phyloP scores from a whole-genome alignment of 108 stramenopile species.

The Phaeodactylum tricornutum region DNA sequence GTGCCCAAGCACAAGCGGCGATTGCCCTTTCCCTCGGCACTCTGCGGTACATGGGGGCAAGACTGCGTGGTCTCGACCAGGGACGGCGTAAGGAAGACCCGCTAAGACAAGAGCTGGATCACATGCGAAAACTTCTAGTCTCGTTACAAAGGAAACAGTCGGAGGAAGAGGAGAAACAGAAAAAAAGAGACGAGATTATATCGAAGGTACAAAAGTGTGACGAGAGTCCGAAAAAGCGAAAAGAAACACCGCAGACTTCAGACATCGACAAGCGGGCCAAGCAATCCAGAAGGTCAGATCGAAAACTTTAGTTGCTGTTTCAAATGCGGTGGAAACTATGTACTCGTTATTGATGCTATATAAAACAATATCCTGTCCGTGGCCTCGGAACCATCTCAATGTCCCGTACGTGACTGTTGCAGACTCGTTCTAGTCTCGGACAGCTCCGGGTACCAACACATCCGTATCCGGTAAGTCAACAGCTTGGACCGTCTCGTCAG shows the following conservation, averaged over 20 bases:
- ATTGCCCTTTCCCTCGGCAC: constrained; percentile 72
- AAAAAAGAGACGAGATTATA: neutral
- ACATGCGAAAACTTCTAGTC: constrained; percentile 50
- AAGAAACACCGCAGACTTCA: neutral
- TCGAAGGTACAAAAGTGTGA: neutral
- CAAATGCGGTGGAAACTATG: neutral
- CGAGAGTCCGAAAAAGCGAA: neutral
- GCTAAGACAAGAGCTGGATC: constrained; percentile 56
- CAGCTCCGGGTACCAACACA: too few relatives aligned
- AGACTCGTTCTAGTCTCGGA: too few relatives aligned
- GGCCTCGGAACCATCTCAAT: neutral
- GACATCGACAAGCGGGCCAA: neutral
- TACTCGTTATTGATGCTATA: neutral
- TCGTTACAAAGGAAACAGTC: constrained; percentile 6
- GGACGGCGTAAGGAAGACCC: constrained; percentile 55
- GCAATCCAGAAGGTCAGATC: neutral
- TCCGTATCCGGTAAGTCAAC: constrained; percentile 29
- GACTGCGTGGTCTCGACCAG: constrained; percentile 49
- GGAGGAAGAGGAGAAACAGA: neutral
- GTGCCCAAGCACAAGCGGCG: constrained; percentile 44
- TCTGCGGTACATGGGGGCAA: constrained; percentile 64
- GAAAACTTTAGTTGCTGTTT: neutral
- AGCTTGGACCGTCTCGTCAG: constrained; percentile 51
- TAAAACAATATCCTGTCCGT: neutral
- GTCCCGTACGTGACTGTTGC: neutral